Conservation (phyloP, 805 yeast species). For the Crinitomyces ghanaensis region DNA sequence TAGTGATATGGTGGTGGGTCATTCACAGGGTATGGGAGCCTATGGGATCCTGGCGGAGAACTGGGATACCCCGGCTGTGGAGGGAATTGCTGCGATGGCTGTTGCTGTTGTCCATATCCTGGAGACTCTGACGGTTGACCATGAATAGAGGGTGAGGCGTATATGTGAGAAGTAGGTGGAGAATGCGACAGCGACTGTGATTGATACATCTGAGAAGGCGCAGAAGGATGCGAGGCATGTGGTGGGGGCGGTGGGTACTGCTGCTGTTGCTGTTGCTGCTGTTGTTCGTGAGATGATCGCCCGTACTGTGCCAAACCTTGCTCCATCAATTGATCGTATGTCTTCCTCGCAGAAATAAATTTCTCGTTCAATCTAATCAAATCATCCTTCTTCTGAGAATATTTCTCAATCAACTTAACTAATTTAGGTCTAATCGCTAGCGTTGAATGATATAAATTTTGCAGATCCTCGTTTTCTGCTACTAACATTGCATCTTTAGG, state of each 20-base stretch:
- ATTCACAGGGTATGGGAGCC: too few relatives aligned
- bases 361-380: slow-evolving; percentile 59
- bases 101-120: slow-evolving; percentile 10
- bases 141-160: slow-evolving; percentile 4
- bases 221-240: slow-evolving; percentile 2
- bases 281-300: slow-evolving; percentile 3
- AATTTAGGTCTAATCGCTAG: slow-evolving; percentile 64
- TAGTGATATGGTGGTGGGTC: too few relatives aligned
- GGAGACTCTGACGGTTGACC: slow-evolving; percentile 5
- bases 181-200: slow-evolving; percentile 3
- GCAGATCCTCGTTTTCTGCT: slow-evolving; percentile 54
- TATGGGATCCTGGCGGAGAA: too few relatives aligned
- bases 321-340: slow-evolving; percentile 62
- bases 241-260: slow-evolving; percentile 3
- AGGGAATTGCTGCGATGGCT: too few relatives aligned
- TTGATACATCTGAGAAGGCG: neutral
- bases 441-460: slow-evolving; percentile 58
- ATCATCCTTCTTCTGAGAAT: slow-evolving; percentile 68
- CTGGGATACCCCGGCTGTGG: too few relatives aligned
- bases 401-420: slow-evolving; percentile 65
- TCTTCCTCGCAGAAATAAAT: slow-evolving; percentile 52
- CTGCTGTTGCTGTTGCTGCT: slow-evolving; percentile 6
- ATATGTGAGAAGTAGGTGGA: too few relatives aligned
- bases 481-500: slow-evolving; percentile 26
- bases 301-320: slow-evolving; percentile 25